Evolutionary conservation across 192 early-diverging fungal genomes (phyloP), one percentile per base, ranked within the genome.

Genomic region (Gryganskiella cystojenkinii): DNA sequence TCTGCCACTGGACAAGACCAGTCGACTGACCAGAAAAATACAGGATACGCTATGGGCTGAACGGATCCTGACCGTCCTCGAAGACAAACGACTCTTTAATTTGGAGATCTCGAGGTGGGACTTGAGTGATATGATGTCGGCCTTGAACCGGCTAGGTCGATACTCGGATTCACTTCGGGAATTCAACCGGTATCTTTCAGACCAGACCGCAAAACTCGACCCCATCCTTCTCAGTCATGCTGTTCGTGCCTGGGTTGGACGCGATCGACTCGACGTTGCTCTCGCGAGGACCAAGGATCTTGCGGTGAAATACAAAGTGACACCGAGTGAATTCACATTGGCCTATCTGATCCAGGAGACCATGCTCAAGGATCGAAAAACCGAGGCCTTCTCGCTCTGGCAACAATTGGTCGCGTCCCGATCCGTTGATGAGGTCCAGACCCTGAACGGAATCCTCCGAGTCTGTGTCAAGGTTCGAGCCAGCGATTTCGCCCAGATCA

Each of bases 191-290:
- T n/a, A n/a, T n/a, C n/a, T 22, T 60, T 2, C 22, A 15, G 3
- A n/a, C 31, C 20, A 57, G 2, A 40, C 5, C 13, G 15, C 25
- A 4, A 62, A 47, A 6, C 2, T 63, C 19, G 74, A 78, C 20
- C 61, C 74, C 19, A 78, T 78, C 35, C 27, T 78, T 11, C 61
- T 78, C 25, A 78, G 59, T 24, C 74, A 78, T 24, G 56, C 61
- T 2, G 74, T 69, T 15, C 59, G 74, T 17, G 74, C 74, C 19
- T 78, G 66, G 74, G 66, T 65, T 13, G 74, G 74, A 4, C 67
- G 64, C 2, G 61, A 43, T 3, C 66, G 25, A 30, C 56, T 78
- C 10, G 74, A 76, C n/a, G 56, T 34, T 25, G 73, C 73, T 5
- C n/a, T 68, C 4, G 28, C 56, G 19, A 28, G n/a, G 6, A 68